These are phyloP conservation scores for Prunus yedoensis DNA, from an alignment of 331 rosid genomes.

Conservation along the genomic window DNA sequence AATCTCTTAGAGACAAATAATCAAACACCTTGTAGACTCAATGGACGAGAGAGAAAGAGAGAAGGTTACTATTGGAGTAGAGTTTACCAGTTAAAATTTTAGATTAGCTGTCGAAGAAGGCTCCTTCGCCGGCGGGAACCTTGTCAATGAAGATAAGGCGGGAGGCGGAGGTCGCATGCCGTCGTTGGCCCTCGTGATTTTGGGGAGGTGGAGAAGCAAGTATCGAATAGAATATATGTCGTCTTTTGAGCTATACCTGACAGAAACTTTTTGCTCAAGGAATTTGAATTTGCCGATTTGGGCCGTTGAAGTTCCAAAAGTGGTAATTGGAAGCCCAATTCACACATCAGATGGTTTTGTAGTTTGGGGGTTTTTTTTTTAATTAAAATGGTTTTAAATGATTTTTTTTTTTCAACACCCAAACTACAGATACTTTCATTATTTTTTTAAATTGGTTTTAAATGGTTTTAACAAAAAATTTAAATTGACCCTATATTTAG, in stretches of 20 bases:
- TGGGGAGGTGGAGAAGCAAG: background rate
- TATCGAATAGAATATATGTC: background rate
- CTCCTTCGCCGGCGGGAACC: background rate
- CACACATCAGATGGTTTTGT: background rate
- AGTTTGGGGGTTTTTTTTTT: no score
- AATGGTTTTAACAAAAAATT: no score
- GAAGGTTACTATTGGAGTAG: background rate
- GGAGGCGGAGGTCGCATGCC: constrained; percentile 1
- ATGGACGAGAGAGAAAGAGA: background rate
- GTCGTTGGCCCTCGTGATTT: background rate
- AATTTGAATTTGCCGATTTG: background rate
- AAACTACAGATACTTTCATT: no score
- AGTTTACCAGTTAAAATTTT: background rate
- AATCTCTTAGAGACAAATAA: constrained; percentile 6
- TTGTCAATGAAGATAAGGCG: background rate
- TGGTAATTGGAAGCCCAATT: background rate
- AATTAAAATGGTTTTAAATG: no score
- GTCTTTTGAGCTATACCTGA: background rate
- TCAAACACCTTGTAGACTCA: constrained; percentile 19
- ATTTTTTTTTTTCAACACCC: no score
- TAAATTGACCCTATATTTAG: background rate
- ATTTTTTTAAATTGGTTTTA: no score
- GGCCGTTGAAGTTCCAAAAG: background rate
- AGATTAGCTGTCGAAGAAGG: background rate
- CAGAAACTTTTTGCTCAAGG: background rate